Evolutionary conservation across 2,329 filamentous ascomycete genomes (phyloP).

Genomic region (Xylogone sp.): DNA sequence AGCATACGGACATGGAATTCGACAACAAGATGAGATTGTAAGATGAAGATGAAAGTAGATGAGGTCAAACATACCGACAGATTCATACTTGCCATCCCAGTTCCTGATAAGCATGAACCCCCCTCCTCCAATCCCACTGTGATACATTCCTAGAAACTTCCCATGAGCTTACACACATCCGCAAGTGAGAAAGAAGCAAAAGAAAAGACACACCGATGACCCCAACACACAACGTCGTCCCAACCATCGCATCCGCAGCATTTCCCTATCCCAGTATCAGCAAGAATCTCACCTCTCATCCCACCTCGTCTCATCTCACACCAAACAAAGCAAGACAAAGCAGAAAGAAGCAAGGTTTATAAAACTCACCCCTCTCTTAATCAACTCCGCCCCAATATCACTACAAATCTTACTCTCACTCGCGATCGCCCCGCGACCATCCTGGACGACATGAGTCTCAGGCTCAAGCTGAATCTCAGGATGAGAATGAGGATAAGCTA

Average conservation of each 20-base stretch:
- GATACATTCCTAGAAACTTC: constrained; percentile 58
- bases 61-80: constrained; percentile 43
- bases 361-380: constrained; percentile 39
- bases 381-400: constrained; percentile 44
- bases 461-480: background rate
- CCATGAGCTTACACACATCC: background rate
- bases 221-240: constrained; percentile 71
- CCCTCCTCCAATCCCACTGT: constrained; percentile 81
- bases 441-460: background rate
- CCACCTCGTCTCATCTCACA: too few relatives aligned
- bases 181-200: background rate
- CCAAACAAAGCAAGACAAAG: background rate
- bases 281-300: too few relatives aligned
- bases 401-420: constrained; percentile 51
- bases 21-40: too few relatives aligned
- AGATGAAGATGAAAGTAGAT: too few relatives aligned
- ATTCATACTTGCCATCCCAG: constrained; percentile 72
- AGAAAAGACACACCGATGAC: constrained; percentile 50
- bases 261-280: constrained; percentile 46
- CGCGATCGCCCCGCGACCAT: constrained; percentile 42
- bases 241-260: constrained; percentile 73
- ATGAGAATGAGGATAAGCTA: too few relatives aligned
- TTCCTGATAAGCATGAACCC: constrained; percentile 83
- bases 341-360: too few relatives aligned
- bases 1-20: too few relatives aligned